Percentiles rank a stretch among this genome's conserved stretches.
These are phyloP conservation scores for Sordaria brevicollis DNA, from an alignment of 495 filamentous ascomycete species.

Conservation along the genomic window DNA sequence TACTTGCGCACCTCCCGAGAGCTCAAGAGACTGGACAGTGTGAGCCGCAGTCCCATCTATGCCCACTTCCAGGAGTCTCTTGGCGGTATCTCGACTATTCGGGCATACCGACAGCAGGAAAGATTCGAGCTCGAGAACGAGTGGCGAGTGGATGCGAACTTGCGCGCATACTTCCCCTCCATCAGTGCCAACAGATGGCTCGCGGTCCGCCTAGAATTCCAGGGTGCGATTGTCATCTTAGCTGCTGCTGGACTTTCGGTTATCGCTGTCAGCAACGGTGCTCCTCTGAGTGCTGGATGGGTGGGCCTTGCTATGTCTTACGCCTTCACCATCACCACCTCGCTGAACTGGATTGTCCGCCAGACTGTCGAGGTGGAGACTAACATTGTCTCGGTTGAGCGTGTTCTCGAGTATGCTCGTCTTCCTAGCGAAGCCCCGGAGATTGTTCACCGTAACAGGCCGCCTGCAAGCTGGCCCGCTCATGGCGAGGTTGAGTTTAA, in stretches of 20 bases:
- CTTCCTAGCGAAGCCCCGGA: conserved; percentile 94
- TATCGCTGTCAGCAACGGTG: conserved; percentile 65
- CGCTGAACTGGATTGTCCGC: conserved; percentile 99
- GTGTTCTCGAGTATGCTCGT: conserved; percentile 89
- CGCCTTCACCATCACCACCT: conserved; percentile 91
- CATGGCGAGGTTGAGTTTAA: conserved; percentile 84
- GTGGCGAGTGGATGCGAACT: conserved; percentile 93
- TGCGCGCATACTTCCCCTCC: conserved; percentile 92
- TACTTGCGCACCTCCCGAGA: conserved; percentile 94
- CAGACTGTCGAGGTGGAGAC: conserved; percentile 99
- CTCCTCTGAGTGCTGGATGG: conserved; percentile 57
- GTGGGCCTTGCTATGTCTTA: conserved; percentile 97
- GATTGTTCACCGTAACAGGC: conserved; percentile 77
- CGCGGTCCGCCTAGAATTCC: conserved; percentile 89
- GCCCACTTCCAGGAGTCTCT: conserved; percentile 98
- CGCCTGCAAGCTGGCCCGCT: conserved; percentile 84
- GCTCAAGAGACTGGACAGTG: conserved; percentile 90
- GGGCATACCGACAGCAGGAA: conserved; percentile 81
- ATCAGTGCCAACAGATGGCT: conserved; percentile 96
- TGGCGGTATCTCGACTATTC: conserved; percentile 91
- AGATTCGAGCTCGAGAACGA: conserved; percentile 91
- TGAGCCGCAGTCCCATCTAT: conserved; percentile 90
- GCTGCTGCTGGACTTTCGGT: conserved; percentile 75
- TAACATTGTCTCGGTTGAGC: conserved; percentile 97
- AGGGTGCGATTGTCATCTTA: conserved; percentile 90